Evolutionary conservation across 176 grass and related monocot species (phyloP).

Genomic region (Triticum aestivum): DNA sequence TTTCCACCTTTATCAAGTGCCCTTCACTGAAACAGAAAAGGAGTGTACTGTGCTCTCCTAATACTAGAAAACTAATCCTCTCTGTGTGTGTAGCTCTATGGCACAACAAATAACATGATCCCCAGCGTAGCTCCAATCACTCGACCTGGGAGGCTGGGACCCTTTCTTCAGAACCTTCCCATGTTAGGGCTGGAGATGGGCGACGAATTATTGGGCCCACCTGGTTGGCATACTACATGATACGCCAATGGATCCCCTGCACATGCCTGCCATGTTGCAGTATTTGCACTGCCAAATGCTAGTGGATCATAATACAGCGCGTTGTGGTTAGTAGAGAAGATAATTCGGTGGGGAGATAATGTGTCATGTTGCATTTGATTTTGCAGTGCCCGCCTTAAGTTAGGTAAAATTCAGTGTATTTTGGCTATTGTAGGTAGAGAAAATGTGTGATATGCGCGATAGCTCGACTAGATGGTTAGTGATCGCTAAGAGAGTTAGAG

Average conservation of each 20-base stretch:
- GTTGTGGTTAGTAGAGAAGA: not conserved
- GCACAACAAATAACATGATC: constrained; percentile 51
- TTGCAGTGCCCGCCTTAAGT: not conserved
- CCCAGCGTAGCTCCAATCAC: constrained; percentile 28
- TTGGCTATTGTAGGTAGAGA: not conserved
- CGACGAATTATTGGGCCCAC: constrained; percentile 35
- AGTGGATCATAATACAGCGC: not conserved
- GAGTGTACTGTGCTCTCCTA: constrained; percentile 9
- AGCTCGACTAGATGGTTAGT: too few relatives aligned
- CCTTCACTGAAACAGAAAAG: not conserved
- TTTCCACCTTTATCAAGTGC: constrained; percentile 35
- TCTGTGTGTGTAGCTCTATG: constrained; percentile 29
- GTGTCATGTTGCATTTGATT: not conserved
- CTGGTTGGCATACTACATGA: constrained; percentile 28
- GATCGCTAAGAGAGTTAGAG: too few relatives aligned
- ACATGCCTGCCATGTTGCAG: not conserved
- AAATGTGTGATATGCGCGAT: too few relatives aligned
- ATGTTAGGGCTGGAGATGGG: constrained; percentile 39
- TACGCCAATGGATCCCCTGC: constrained; percentile 12
- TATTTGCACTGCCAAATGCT: not conserved
- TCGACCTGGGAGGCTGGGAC: not conserved
- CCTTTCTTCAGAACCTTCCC: constrained; percentile 65
- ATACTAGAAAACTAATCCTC: constrained; percentile 20
- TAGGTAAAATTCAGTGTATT: not conserved
- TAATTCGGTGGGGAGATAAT: not conserved